These are phyloP conservation scores for Oryza nivara DNA, from an alignment of 176 grass and related monocot species.

Conservation along the genomic window DNA sequence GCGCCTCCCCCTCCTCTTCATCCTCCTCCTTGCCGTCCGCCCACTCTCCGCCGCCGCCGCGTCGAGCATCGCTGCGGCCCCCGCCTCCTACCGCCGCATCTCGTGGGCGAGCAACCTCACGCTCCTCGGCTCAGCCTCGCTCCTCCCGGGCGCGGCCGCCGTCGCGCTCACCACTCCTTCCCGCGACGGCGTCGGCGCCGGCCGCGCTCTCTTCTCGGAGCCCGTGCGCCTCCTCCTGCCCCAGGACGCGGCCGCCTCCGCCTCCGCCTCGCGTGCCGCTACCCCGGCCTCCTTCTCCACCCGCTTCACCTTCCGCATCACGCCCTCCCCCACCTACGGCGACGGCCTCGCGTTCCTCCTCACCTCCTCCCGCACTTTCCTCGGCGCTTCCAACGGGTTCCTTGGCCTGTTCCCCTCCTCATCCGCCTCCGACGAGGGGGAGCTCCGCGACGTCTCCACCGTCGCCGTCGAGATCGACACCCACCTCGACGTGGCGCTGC, in stretches of 20 bases:
- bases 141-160: conserved; percentile 47
- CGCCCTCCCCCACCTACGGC: conserved; percentile 48
- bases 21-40: conserved; percentile 27
- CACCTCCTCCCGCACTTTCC: conserved; percentile 54
- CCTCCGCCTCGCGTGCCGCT: neutral
- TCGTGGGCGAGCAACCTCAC: conserved; percentile 82
- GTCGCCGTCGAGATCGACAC: conserved; percentile 68
- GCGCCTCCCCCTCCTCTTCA: neutral
- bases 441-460: conserved; percentile 33
- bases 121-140: conserved; percentile 62
- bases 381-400: conserved; percentile 53
- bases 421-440: conserved; percentile 34
- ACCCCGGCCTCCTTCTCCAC: conserved; percentile 57
- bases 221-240: conserved; percentile 59
- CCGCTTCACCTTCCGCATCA: conserved; percentile 65
- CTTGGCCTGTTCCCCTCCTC: conserved; percentile 57
- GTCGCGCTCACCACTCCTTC: conserved; percentile 55
- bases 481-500: conserved; percentile 46
- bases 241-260: neutral
- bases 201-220: conserved; percentile 56
- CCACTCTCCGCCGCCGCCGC: neutral
- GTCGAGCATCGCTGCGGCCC: neutral
- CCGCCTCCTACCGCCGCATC: conserved; percentile 39
- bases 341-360: conserved; percentile 64
- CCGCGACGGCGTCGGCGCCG: conserved; percentile 33